Conservation (phyloP, 495 filamentous ascomycete genomes). For the Trypethelium eluteriae region DNA sequence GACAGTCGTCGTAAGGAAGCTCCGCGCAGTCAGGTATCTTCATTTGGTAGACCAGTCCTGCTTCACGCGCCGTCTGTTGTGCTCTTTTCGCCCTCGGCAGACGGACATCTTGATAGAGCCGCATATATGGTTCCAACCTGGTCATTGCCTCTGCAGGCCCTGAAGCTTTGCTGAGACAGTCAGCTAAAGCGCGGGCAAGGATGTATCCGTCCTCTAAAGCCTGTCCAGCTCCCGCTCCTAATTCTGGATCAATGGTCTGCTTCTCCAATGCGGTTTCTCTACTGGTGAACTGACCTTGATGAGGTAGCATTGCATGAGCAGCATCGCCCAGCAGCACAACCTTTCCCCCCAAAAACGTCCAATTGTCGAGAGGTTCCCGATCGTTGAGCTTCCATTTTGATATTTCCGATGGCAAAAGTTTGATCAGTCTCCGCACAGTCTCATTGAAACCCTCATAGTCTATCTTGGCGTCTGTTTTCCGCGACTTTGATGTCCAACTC, state of each 20-base stretch:
- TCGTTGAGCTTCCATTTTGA: conserved; percentile 9
- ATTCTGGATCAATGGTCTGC: background rate
- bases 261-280: background rate
- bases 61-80: conserved; percentile 2
- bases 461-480: conserved; percentile 11
- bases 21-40: background rate
- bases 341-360: conserved; percentile 9
- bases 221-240: conserved; percentile 25
- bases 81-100: background rate
- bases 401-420: conserved; percentile 10
- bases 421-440: conserved; percentile 19
- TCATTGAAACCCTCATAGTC: conserved; percentile 15
- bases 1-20: conserved; percentile 26
- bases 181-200: conserved; percentile 16
- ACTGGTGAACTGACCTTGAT: conserved; percentile 13
- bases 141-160: background rate
- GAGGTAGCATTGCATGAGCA: conserved; percentile 22
- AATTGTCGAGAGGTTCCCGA: conserved; percentile 8
- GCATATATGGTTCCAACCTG: background rate
- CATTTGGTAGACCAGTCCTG: conserved; percentile 5
- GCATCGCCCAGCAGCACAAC: conserved; percentile 23
- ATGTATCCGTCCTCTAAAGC: conserved; percentile 33
- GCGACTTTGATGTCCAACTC: conserved; percentile 30
- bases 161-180: background rate
- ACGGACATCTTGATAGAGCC: conserved; percentile 1